These are phyloP conservation scores for Ambrosiella beaveri DNA, from an alignment of 2,329 filamentous ascomycete genomes.

Conservation along the genomic window DNA sequence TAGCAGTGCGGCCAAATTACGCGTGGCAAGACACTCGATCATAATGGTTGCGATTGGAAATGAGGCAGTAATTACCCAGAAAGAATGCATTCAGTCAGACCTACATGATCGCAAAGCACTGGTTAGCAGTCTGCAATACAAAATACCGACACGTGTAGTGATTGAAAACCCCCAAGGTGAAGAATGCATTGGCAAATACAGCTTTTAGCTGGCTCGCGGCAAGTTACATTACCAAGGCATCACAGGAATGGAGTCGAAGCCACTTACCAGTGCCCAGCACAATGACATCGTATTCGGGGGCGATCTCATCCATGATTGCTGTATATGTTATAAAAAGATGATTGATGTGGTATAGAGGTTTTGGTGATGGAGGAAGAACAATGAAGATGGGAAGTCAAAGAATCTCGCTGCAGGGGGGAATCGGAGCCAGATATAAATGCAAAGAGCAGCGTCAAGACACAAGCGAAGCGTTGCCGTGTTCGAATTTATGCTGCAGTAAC, in stretches of 20 bases:
- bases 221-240: background rate
- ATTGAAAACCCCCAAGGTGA: background rate
- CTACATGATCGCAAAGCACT: slow-evolving; percentile 29
- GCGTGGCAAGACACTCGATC: background rate
- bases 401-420: slow-evolving; percentile 9
- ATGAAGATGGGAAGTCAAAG: slow-evolving; percentile 10
- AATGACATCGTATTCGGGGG: slow-evolving; percentile 95
- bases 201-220: background rate
- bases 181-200: background rate
- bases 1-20: background rate
- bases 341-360: slow-evolving; percentile 19
- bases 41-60: background rate
- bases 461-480: slow-evolving; percentile 2
- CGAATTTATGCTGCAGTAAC: no score
- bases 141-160: background rate
- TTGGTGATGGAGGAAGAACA: slow-evolving; percentile 9
- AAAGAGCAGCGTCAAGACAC: background rate
- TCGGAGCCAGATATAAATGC: slow-evolving; percentile 11
- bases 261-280: slow-evolving; percentile 87
- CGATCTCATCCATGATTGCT: slow-evolving; percentile 82
- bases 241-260: background rate
- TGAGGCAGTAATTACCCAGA: slow-evolving; percentile 52
- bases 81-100: slow-evolving; percentile 96
- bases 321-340: slow-evolving; percentile 14
- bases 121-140: slow-evolving; percentile 15